Conservation (phyloP, 352 stramenopile species). For the Phytophthora nicotianae region DNA sequence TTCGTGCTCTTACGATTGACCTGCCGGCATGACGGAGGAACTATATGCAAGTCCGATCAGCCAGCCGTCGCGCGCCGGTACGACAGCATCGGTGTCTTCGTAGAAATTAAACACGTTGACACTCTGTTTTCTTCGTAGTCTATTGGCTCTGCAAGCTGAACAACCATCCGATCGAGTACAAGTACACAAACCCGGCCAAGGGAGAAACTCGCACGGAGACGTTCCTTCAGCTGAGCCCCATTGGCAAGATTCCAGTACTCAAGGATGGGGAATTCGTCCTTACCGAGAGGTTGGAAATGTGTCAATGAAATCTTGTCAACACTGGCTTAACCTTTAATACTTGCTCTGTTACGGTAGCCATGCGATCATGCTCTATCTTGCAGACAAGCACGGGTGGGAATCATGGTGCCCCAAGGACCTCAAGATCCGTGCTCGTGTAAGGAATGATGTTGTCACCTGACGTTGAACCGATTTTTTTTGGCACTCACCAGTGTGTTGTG, state of each 20-base stretch:
- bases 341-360: constrained; percentile 39
- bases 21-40: constrained; percentile 43
- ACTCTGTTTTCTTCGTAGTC: constrained; percentile 34
- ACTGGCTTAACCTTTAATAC: neutral
- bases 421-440: constrained; percentile 67
- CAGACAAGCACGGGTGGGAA: constrained; percentile 70
- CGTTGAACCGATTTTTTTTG: neutral
- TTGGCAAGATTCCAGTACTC: constrained; percentile 73
- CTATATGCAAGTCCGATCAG: constrained; percentile 66
- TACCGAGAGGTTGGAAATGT: constrained; percentile 51
- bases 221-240: constrained; percentile 63
- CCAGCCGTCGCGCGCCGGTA: constrained; percentile 67
- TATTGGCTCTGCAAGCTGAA: constrained; percentile 77
- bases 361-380: constrained; percentile 77
- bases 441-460: constrained; percentile 4
- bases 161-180: constrained; percentile 64
- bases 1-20: neutral
- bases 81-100: neutral
- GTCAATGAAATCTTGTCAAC: neutral
- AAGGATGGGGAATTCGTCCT: constrained; percentile 74
- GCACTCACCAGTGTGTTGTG: neutral
- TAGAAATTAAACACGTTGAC: neutral
- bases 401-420: constrained; percentile 63
- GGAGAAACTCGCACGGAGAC: constrained; percentile 51
- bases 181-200: constrained; percentile 58